A percentile compares a stretch with the other conserved stretches of the same genome.
Evolutionary conservation across 805 yeast genomes (phyloP).

Genomic region (Cyberlindnera nakhonratchasimensis): DNA sequence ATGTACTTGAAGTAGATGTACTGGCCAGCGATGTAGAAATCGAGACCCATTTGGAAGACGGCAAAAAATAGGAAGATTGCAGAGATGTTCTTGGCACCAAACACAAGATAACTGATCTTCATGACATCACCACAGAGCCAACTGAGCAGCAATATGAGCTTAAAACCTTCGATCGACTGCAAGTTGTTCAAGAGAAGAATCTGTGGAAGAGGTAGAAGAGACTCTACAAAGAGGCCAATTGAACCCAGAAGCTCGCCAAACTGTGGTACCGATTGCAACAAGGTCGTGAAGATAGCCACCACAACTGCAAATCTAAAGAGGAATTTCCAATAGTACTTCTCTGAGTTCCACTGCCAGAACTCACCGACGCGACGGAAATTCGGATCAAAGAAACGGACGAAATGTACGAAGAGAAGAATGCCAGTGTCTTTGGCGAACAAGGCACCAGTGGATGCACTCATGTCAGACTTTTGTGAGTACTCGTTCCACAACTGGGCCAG

Average conservation of each 20-base stretch:
- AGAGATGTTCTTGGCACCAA: conserved; percentile 70
- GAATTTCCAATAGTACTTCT: conserved; percentile 59
- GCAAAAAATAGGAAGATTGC: conserved; percentile 65
- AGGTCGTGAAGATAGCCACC: conserved; percentile 33
- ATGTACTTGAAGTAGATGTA: conserved; percentile 58
- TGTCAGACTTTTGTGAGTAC: background rate
- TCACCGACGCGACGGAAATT: conserved; percentile 57
- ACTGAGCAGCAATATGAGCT: conserved; percentile 66
- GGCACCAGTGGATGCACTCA: conserved; percentile 12
- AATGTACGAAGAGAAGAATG: conserved; percentile 31
- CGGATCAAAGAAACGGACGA: conserved; percentile 65
- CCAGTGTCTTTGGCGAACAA: conserved; percentile 13
- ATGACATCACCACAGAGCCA: conserved; percentile 90
- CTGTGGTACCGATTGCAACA: conserved; percentile 33
- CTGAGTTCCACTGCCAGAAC: conserved; percentile 87
- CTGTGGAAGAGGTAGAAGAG: conserved; percentile 73
- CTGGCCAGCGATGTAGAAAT: conserved; percentile 69
- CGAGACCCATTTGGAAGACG: conserved; percentile 72
- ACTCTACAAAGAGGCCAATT: conserved; percentile 66
- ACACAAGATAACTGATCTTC: conserved; percentile 70
- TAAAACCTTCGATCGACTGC: conserved; percentile 74
- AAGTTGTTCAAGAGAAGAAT: conserved; percentile 63
- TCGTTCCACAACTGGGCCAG: conserved; percentile 7
- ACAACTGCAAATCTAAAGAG: conserved; percentile 31
- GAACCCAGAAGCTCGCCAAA: conserved; percentile 56